Base-by-base conservation (phyloP, 352 stramenopile genomes). In the Pseudoperonospora humuli region DNA sequence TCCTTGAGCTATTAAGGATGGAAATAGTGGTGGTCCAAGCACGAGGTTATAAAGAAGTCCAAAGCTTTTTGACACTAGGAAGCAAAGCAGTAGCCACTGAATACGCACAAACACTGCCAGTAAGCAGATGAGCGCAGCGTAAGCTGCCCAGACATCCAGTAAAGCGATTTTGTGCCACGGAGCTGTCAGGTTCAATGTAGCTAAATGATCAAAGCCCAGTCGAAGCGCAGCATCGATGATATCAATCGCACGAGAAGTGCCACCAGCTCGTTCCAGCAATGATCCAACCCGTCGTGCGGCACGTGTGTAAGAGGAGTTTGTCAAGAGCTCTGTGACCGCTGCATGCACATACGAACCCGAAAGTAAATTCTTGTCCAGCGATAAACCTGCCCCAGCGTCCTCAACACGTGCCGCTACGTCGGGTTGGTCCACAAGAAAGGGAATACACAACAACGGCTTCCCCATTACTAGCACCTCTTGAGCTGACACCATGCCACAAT, bases 401-500 rank as follows among this genome's bases (percentile, higher is more conserved):
- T 65, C 67, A 13, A 94, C 76, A 1, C 84, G 77, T 13, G 81
- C 77, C 0, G 84, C 78, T 1, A 95, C 72, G 46, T 93, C 84
- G 0, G 74, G 77, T 47, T 95, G 84, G 51, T 95, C 84, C 11
- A 83, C 72, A 27, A 92, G 57, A 39, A 94, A 93, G n/a, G 84
- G 84, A 14, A 95, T 84, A 47, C 84, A 95, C 13, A 95, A 43
- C 46, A 95, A 46, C 11, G 83, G 82, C 39, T 87, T 92, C 37
- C 64, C 58, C 39, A 85, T 76, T 6, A 88, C 61, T 8, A 94
- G 59, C 9, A 73, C 72, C 52, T 94, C 81, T 58, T 93, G 80
- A 8, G 79, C 79, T 15, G 82, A 85, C 5, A 75, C 70, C 70
- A 92, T 88, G 15, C 84, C 84, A 40, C 84, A 95, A 47, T 95